Conservation (phyloP, 139 green algal genomes). For the Volvox africanus region DNA sequence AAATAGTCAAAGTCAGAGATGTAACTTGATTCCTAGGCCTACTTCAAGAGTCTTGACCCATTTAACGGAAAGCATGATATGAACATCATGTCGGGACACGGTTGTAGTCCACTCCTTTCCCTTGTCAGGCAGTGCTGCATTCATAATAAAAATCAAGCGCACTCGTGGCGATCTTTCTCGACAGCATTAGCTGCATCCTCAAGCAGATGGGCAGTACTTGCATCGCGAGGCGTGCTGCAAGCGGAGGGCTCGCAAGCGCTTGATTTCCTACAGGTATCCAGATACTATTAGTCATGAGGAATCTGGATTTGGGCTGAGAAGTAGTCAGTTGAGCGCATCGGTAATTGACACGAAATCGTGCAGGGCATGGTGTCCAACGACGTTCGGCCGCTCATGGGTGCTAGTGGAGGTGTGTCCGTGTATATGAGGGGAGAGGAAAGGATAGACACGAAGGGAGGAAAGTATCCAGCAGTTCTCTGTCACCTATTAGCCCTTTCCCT, state of each 20-base stretch:
- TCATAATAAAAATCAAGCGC: not conserved
- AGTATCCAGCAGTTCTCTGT: too few species aligned
- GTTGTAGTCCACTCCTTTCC: not conserved
- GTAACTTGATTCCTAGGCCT: too few species aligned
- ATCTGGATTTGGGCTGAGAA: not conserved
- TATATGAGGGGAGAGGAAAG: too few species aligned
- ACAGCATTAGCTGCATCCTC: not conserved
- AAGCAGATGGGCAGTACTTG: not conserved
- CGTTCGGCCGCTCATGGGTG: slow-evolving; percentile 53
- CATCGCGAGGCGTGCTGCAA: slow-evolving; percentile 28
- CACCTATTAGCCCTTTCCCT: too few species aligned
- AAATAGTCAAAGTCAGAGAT: too few species aligned
- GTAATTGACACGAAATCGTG: not conserved
- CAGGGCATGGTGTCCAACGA: slow-evolving; percentile 84
- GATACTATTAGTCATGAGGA: not conserved
- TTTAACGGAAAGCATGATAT: not conserved
- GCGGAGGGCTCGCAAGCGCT: slow-evolving; percentile 16
- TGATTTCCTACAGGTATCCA: slow-evolving; percentile 69
- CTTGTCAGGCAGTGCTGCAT: not conserved
- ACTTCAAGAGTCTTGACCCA: not conserved
- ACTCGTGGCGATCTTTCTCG: not conserved
- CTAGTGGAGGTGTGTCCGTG: slow-evolving; percentile 7
- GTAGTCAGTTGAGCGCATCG: not conserved
- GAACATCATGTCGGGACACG: not conserved
- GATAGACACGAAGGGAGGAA: too few species aligned